These are phyloP conservation scores for Ophiocordyceps australis DNA, from an alignment of 2,329 filamentous ascomycete species.

Conservation along the genomic window DNA sequence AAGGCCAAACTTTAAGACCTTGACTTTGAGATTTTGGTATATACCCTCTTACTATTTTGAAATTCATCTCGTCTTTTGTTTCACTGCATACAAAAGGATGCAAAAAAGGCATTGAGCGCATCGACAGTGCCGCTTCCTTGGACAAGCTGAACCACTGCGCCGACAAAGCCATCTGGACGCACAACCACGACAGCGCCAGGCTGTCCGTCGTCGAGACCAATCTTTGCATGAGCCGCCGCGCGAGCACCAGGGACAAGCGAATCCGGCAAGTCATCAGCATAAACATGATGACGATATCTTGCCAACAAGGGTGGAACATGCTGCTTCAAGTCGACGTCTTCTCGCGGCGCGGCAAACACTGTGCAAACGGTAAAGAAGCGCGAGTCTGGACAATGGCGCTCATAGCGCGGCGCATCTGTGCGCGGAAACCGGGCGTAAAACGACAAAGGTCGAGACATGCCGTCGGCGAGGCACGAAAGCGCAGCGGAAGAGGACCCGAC, in stretches of 20 bases:
- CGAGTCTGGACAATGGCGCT: slow-evolving; percentile 44
- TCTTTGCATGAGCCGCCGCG: slow-evolving; percentile 70
- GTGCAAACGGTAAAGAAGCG: slow-evolving; percentile 65
- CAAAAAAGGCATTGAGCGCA: slow-evolving; percentile 68
- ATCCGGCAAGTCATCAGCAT: slow-evolving; percentile 71
- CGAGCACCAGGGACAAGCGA: slow-evolving; percentile 47
- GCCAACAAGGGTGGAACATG: slow-evolving; percentile 54
- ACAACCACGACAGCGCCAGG: slow-evolving; percentile 68
- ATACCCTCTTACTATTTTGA: too few relatives aligned
- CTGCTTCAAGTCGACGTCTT: slow-evolving; percentile 52
- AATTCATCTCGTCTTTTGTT: too few relatives aligned
- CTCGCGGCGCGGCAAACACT: slow-evolving; percentile 50
- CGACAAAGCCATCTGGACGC: slow-evolving; percentile 75
- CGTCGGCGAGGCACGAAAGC: slow-evolving; percentile 48
- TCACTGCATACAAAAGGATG: too few relatives aligned
- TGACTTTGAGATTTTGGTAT: too few relatives aligned
- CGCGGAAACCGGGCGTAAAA: too few relatives aligned
- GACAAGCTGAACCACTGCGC: slow-evolving; percentile 52
- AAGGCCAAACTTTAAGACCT: too few relatives aligned
- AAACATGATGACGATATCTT: slow-evolving; percentile 66
- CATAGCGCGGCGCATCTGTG: slow-evolving; percentile 51
- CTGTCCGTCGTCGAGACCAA: slow-evolving; percentile 60
- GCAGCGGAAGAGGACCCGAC: slow-evolving; percentile 49
- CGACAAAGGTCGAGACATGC: too few relatives aligned
- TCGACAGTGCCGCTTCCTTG: slow-evolving; percentile 67